Conservation (phyloP, 768 basidiomycete genomes). For the Boletus edulis region DNA sequence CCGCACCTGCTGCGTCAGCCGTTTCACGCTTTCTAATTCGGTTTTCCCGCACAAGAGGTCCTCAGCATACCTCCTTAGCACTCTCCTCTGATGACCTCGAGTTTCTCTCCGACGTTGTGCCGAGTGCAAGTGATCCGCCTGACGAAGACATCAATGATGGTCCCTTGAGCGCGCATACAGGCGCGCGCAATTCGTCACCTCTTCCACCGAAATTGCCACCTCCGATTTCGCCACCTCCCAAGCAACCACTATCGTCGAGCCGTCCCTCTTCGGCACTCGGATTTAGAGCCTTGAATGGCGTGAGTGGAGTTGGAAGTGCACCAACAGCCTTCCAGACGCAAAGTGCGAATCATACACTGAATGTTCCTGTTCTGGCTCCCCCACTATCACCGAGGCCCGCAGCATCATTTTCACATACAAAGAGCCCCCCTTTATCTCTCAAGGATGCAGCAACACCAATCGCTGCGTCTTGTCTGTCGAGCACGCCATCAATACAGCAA, state of each 20-base stretch:
- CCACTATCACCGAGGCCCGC: slow-evolving; percentile 33
- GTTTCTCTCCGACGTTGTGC: slow-evolving; percentile 69
- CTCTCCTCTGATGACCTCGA: slow-evolving; percentile 81
- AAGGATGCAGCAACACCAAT: slow-evolving; percentile 1
- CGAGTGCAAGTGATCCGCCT: slow-evolving; percentile 45
- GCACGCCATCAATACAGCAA: slow-evolving; percentile 10
- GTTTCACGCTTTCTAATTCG: slow-evolving; percentile 82
- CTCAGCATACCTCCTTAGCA: slow-evolving; percentile 55
- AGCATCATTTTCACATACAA: slow-evolving; percentile 16
- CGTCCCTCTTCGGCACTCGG: slow-evolving; percentile 9
- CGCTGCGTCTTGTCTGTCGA: background rate
- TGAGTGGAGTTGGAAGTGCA: background rate
- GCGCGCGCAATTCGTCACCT: slow-evolving; percentile 40
- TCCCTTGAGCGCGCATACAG: slow-evolving; percentile 38
- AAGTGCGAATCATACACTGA: background rate
- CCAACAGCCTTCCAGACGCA: background rate
- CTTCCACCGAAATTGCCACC: slow-evolving; percentile 46
- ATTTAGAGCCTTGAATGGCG: background rate
- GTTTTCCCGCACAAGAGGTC: slow-evolving; percentile 53
- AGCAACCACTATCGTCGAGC: slow-evolving; percentile 22
- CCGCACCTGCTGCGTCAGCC: slow-evolving; percentile 50
- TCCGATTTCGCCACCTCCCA: slow-evolving; percentile 38
- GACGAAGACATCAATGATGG: slow-evolving; percentile 33
- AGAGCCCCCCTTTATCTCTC: slow-evolving; percentile 9
- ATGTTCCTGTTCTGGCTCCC: slow-evolving; percentile 14